A percentile compares a stretch with the other conserved stretches of the same genome.
Conservation (phyloP, 352 stramenopile species). For the Pythium aphanidermatum region DNA sequence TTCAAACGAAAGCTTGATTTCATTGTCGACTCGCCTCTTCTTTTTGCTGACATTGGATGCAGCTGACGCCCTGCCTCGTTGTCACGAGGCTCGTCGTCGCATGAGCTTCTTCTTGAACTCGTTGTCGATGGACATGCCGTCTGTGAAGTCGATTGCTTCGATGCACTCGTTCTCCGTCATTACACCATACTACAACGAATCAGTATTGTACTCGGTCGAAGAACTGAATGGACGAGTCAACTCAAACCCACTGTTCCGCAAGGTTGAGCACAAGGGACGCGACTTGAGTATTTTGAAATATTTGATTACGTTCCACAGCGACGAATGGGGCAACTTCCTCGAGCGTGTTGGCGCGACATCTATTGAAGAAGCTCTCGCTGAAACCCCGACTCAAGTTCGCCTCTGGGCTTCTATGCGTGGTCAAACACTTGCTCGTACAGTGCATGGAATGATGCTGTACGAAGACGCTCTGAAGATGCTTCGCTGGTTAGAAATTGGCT, state of each 20-base stretch:
- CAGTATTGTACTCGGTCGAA: constrained; percentile 79
- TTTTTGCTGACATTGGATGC: constrained; percentile 83
- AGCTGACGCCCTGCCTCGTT: constrained; percentile 74
- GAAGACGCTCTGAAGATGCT: constrained; percentile 88
- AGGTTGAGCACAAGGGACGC: constrained; percentile 77
- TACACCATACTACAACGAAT: constrained; percentile 88
- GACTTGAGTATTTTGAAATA: constrained; percentile 89
- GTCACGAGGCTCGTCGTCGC: constrained; percentile 77
- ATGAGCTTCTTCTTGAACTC: constrained; percentile 90
- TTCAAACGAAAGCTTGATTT: constrained; percentile 78
- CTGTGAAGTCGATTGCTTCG: constrained; percentile 69
- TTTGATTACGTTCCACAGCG: constrained; percentile 80
- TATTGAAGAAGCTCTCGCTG: constrained; percentile 72
- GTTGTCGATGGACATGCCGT: constrained; percentile 85
- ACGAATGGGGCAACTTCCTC: constrained; percentile 87
- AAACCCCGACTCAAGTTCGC: constrained; percentile 79
- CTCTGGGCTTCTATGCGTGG: constrained; percentile 84
- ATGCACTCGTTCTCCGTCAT: constrained; percentile 88
- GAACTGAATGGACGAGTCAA: constrained; percentile 79
- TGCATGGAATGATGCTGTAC: constrained; percentile 90
- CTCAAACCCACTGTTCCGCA: constrained; percentile 79
- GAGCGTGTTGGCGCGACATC: constrained; percentile 70
- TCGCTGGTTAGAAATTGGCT: constrained; percentile 84
- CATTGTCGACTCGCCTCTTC: constrained; percentile 70
- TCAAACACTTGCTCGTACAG: constrained; percentile 78